A percentile compares a stretch with the other conserved stretches of the same genome.
Evolutionary conservation across 306 rosid species (phyloP).

Genomic region (Crotalaria pallida): DNA sequence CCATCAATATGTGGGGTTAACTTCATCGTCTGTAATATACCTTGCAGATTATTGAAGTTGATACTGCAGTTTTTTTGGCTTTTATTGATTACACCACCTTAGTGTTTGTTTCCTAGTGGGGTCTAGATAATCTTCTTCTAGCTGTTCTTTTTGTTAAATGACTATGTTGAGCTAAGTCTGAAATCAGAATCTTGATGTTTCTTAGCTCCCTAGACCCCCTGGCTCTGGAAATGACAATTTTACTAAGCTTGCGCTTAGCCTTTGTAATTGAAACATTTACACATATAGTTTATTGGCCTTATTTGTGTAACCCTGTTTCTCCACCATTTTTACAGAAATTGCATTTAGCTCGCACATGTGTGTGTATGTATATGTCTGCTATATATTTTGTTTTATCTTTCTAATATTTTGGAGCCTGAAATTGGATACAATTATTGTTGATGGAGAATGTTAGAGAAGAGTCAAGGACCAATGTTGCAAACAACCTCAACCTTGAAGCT

Average conservation of each 20-base stretch:
- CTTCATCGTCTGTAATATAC: conserved; percentile 30
- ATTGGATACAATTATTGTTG: not conserved
- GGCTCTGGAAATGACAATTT: conserved; percentile 13
- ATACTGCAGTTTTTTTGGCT: conserved; percentile 23
- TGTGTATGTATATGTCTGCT: not conserved
- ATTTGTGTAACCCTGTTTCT: not conserved
- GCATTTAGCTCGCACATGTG: not conserved
- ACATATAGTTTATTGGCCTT: not conserved
- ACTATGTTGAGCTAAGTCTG: conserved; percentile 14
- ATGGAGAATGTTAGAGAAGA: not conserved
- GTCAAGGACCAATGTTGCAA: no score
- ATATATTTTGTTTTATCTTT: not conserved
- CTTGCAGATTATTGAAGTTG: conserved; percentile 24
- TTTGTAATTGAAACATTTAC: conserved; percentile 30
- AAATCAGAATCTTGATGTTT: conserved; percentile 24
- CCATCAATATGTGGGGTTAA: conserved; percentile 16
- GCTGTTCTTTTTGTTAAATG: conserved; percentile 17
- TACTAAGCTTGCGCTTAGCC: conserved; percentile 24
- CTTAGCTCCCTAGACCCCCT: conserved; percentile 14
- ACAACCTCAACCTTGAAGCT: no score
- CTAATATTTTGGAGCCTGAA: not conserved
- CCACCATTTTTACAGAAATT: not conserved
- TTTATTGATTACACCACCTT: conserved; percentile 33
- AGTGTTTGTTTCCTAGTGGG: conserved; percentile 26
- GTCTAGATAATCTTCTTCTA: conserved; percentile 8